Evolutionary conservation across 306 rosid genomes (phyloP).

Genomic region (Styphnolobium japonicum): DNA sequence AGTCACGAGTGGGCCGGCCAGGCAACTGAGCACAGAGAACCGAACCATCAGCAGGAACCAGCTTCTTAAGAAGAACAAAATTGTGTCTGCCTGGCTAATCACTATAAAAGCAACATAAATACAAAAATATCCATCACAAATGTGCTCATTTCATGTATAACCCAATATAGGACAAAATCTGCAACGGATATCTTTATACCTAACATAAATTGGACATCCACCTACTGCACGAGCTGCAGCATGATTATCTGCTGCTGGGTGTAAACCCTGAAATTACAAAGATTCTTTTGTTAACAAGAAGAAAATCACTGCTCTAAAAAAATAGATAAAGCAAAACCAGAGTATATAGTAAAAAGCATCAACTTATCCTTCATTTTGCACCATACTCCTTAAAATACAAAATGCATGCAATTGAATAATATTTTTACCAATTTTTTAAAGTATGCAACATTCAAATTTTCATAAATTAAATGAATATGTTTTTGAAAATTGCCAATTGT

Average conservation of each 20-base stretch:
- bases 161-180: background rate
- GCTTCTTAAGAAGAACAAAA: conserved; percentile 62
- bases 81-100: conserved; percentile 71
- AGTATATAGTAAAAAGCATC: no score
- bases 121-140: background rate
- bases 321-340: no score
- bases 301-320: no score
- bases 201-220: conserved; percentile 66
- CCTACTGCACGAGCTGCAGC: conserved; percentile 75
- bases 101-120: conserved; percentile 16
- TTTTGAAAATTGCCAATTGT: background rate
- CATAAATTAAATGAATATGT: background rate
- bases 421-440: no score
- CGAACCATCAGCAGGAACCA: conserved; percentile 70
- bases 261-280: conserved; percentile 43
- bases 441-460: no score
- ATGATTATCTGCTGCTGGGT: conserved; percentile 65
- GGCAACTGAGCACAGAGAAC: conserved; percentile 67
- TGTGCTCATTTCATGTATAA: background rate
- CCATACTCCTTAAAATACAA: no score
- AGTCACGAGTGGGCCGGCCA: conserved; percentile 60
- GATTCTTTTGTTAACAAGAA: no score
- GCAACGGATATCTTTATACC: conserved; percentile 28
- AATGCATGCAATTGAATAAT: no score
- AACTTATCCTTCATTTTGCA: no score